Base-by-base conservation (phyloP, 306 rosid species). In the Ceratonia siliqua region DNA sequence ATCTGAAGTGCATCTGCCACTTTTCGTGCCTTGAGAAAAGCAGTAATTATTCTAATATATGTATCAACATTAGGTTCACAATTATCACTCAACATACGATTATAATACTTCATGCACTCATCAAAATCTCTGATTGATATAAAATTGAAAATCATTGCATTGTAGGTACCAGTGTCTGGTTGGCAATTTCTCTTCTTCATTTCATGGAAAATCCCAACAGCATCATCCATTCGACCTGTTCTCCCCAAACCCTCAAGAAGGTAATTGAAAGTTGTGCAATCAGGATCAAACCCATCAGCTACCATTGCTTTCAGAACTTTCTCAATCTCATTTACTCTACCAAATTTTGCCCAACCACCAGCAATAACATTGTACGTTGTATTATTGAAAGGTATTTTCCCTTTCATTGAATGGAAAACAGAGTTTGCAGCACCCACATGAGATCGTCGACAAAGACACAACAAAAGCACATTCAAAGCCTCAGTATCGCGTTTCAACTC, bases 1-100 rank as follows among this genome's bases (percentile, higher is more conserved):
- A 85, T 70, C 74, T 82, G 85, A 10, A 94, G 97, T 2, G 96
- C 96, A 74, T 89, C 96, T 0, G 97, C 96, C 25, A 89, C 97
- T 70, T 82, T 94, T 35, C 91, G 53, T 10, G 76, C 85, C 71
- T 86, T 89, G 12, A 94, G 88, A 41, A 88, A 84, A 21, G 74
- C 89, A 68, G 58, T 70, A 42, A 94, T 88, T 62, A 94, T 72
- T 78, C 79, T 88, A 62, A 77, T 68, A 79, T 76, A 91, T 1
- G 97, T 91, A 55, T 87, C 85, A 61, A 75, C 50, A 72, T 79
- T 74, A 2, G 98, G 97, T 71, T 82, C 78, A 72, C 91, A 91
- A 9, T 52, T 62, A 79, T 73, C 70, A 61, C 76, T 81, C 83
- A 85, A 77, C 94, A 94, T 85, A 17, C 8, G 52, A 33, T 79